These are phyloP conservation scores for Hygrocybe punicea DNA, from an alignment of 768 basidiomycete species.

Conservation along the genomic window DNA sequence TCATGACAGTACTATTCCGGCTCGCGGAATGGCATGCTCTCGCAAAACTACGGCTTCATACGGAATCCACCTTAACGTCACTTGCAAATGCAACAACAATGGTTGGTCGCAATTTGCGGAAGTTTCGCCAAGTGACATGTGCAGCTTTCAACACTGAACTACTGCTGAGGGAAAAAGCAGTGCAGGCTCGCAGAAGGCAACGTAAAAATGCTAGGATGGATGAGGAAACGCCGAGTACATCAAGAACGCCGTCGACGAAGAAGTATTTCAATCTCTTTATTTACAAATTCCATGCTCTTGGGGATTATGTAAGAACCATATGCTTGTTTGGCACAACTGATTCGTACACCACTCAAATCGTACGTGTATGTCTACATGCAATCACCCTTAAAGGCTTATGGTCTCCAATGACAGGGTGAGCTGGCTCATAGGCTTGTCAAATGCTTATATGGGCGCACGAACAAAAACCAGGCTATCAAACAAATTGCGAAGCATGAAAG, in stretches of 20 bases:
- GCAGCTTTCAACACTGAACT: slow-evolving; percentile 19
- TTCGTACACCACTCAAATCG: slow-evolving; percentile 30
- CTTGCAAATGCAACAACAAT: slow-evolving; percentile 24
- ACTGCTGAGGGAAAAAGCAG: slow-evolving; percentile 23
- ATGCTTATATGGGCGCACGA: slow-evolving; percentile 30
- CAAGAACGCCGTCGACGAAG: neutral
- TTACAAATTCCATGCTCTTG: slow-evolving; percentile 31
- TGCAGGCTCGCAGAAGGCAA: slow-evolving; percentile 15
- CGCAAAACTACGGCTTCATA: slow-evolving; percentile 42
- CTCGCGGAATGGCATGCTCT: slow-evolving; percentile 38
- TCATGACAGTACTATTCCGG: slow-evolving; percentile 35
- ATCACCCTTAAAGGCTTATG: neutral
- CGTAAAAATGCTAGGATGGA: neutral
- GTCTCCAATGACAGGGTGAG: slow-evolving; percentile 32
- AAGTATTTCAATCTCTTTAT: slow-evolving; percentile 23
- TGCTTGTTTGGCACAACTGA: slow-evolving; percentile 27
- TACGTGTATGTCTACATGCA: slow-evolving; percentile 12
- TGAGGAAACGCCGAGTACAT: no score
- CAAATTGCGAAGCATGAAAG: slow-evolving; percentile 25
- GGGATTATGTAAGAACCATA: slow-evolving; percentile 25
- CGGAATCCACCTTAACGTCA: slow-evolving; percentile 29
- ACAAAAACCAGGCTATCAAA: slow-evolving; percentile 26
- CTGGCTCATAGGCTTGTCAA: slow-evolving; percentile 38
- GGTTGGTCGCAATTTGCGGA: slow-evolving; percentile 23
- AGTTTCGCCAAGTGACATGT: slow-evolving; percentile 20